Evolutionary conservation across 2,329 filamentous ascomycete species (phyloP).

Genomic region (Scedosporium dehoogii): DNA sequence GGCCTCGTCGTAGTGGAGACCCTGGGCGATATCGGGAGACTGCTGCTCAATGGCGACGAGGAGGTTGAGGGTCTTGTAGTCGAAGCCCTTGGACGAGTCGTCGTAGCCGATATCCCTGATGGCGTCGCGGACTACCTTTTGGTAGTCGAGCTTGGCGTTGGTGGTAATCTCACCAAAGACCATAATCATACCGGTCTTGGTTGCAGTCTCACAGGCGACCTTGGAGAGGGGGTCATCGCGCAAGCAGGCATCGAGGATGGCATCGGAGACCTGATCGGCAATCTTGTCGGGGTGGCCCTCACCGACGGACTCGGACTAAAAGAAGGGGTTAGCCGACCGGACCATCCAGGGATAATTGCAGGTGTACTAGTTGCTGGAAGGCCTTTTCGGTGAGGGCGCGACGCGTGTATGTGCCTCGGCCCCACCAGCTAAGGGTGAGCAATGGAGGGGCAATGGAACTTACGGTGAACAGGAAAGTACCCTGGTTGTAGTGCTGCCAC

Average conservation of each 20-base stretch:
- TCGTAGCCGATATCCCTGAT: constrained; percentile 99
- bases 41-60: constrained; percentile 99
- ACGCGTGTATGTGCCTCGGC: no score
- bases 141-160: constrained; percentile 92
- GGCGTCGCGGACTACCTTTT: constrained; percentile 86
- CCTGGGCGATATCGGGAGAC: constrained; percentile 97
- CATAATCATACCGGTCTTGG: constrained; percentile 99
- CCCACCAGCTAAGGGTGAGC: background rate
- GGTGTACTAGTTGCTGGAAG: constrained; percentile 9
- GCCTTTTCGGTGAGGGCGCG: background rate
- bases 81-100: constrained; percentile 93
- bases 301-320: constrained; percentile 73
- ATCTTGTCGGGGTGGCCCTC: constrained; percentile 96
- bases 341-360: background rate
- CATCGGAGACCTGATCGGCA: constrained; percentile 96
- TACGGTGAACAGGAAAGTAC: constrained; percentile 78
- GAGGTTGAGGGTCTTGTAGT: constrained; percentile 99
- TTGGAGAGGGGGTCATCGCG: constrained; percentile 93
- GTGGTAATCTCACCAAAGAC: constrained; percentile 98
- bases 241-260: constrained; percentile 96
- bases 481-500: constrained; percentile 46
- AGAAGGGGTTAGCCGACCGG: constrained; percentile 14
- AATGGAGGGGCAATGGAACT: constrained; percentile 14
- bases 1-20: constrained; percentile 95
- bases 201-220: constrained; percentile 97